Evolutionary conservation across 208 protist genomes (phyloP).

Genomic region (Acanthamoeba culbertsoni): DNA sequence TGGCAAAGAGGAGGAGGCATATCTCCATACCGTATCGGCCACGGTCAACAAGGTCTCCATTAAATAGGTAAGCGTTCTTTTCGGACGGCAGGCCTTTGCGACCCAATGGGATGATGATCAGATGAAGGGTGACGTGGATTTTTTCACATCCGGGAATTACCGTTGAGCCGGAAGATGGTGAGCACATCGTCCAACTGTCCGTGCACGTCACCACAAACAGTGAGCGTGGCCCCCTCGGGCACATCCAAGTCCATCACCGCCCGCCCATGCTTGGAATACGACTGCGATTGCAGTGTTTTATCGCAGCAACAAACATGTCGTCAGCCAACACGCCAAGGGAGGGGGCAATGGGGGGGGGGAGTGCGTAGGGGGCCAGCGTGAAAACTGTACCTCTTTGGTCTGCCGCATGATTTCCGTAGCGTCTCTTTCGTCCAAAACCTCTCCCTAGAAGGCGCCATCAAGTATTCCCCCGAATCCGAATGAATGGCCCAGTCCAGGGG

Average conservation of each 20-base stretch:
- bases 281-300: neutral
- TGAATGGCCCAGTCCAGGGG: neutral
- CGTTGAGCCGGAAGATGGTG: slow-evolving; percentile 92
- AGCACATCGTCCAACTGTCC: slow-evolving; percentile 96
- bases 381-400: neutral
- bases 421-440: slow-evolving; percentile 8
- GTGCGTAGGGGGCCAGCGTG: neutral
- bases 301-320: neutral
- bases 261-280: slow-evolving; percentile 13
- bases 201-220: slow-evolving; percentile 97
- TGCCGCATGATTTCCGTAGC: neutral
- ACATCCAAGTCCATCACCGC: neutral
- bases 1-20: slow-evolving; percentile 91
- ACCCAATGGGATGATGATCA: no score
- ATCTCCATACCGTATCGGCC: slow-evolving; percentile 95
- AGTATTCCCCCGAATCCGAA: no score
- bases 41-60: slow-evolving; percentile 89
- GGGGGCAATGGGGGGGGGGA: no score
- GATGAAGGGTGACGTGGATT: no score
- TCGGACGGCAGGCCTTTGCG: neutral
- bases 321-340: no score
- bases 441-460: neutral
- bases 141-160: no score
- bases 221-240: slow-evolving; percentile 80
- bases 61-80: neutral